Conservation (phyloP, 1,284 basidiomycete genomes). For the Rhodotorula sp. region DNA sequence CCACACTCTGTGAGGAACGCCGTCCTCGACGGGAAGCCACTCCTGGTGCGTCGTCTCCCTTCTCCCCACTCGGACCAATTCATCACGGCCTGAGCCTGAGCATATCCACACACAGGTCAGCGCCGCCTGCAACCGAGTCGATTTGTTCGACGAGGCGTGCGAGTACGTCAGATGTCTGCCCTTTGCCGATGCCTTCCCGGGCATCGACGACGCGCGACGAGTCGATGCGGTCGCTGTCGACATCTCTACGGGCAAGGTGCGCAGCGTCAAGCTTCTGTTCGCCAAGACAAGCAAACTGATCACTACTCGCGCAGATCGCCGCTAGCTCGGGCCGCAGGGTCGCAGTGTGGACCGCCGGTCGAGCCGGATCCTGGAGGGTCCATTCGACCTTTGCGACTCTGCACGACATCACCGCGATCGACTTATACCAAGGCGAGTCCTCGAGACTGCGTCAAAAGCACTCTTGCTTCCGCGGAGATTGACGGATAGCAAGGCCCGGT, state of each 20-base stretch:
- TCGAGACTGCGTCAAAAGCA: too few relatives aligned
- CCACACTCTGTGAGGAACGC: not conserved
- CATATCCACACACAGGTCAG: constrained; percentile 7
- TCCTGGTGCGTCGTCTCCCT: constrained; percentile 3
- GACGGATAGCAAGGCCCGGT: constrained; percentile 6
- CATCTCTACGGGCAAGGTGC: constrained; percentile 20
- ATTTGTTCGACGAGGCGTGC: constrained; percentile 30
- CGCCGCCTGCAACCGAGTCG: constrained; percentile 21
- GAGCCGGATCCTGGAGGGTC: constrained; percentile 60
- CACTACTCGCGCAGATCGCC: constrained; percentile 26
- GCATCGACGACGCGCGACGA: not conserved
- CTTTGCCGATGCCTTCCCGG: constrained; percentile 34
- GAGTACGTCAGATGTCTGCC: constrained; percentile 20
- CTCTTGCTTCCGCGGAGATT: not conserved
- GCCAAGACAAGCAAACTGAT: not conserved
- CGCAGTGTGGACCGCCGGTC: constrained; percentile 34
- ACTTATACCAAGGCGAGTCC: constrained; percentile 62
- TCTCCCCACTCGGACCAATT: not conserved
- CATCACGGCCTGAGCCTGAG: not conserved
- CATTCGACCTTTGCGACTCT: constrained; percentile 68
- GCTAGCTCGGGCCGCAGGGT: constrained; percentile 32
- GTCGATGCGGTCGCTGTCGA: constrained; percentile 39
- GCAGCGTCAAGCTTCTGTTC: not conserved
- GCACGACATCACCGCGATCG: constrained; percentile 60
- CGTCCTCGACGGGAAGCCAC: not conserved